Evolutionary conservation across 495 filamentous ascomycete genomes (phyloP), one percentile per base, ranked within the genome.

Genomic region (Neurospora tetraspora): DNA sequence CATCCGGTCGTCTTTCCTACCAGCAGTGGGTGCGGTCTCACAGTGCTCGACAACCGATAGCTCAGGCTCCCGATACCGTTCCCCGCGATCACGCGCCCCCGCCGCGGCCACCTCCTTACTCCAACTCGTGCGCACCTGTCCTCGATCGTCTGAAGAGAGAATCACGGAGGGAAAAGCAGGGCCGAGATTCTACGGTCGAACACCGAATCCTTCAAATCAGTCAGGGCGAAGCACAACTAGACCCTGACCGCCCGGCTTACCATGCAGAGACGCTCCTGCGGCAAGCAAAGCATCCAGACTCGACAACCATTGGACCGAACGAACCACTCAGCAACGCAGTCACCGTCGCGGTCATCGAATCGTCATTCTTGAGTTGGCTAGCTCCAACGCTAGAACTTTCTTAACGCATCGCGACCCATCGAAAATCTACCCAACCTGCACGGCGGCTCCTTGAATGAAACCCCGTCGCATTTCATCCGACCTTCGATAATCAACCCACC

Each of bases 401-500:
- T 65, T 36, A 65, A 65, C 53, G 53, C 53, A 65, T 9, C 23
- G 2, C 53, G 53, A 65, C 53, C 53, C 53, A 34, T 65, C 27
- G 53, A 65, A 43, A 65, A 34, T 65, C 53, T 16, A 14, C 53
- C 53, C 53, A 65, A 65, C 53, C 53, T 18, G 14, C 23, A 36
- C 53, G 53, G 27, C 53, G 53, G 53, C 27, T 65, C 27, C 27
- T 65, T 65, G 53, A 9, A 65, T 65, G 53, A 65, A 34, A 65
- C 14, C 27, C 31, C 27, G 7, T 65, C 53, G 53, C 53, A 34
- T 65, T 65, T 34, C 27, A 7, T 3, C 31, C n/a, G 16, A 69
- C 68, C 34, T 16, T 40, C 9, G 68, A 40, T 36, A 65, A 36
- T 65, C 12, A 65, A 68, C 69, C 68, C 73, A 74, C 69, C 73